phyloP scores from a whole-genome alignment of 331 rosid species.

The Arachis monticola region DNA sequence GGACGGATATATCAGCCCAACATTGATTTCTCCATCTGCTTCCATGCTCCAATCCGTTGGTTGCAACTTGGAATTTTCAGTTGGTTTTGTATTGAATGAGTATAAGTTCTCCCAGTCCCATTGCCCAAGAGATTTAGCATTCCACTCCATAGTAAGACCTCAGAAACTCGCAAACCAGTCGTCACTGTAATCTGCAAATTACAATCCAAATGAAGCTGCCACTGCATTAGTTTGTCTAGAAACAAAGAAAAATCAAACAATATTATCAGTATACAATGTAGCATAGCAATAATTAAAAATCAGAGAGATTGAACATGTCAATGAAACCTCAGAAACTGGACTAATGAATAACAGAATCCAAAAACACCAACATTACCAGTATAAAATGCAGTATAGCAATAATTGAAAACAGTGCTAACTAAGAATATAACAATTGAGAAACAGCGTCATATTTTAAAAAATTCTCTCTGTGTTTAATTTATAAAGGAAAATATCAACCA shows the following conservation, averaged over 20 bases:
- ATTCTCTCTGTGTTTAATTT: conserved; percentile 4
- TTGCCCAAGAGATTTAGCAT: conserved; percentile 56
- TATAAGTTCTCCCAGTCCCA: conserved; percentile 89
- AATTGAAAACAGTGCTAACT: neutral
- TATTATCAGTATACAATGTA: no score
- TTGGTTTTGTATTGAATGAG: conserved; percentile 55
- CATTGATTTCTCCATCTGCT: conserved; percentile 60
- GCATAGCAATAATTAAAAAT: no score
- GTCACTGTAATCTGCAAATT: conserved; percentile 51
- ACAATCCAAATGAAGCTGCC: conserved; percentile 25
- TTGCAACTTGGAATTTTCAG: conserved; percentile 62
- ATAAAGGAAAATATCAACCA: conserved; percentile 13
- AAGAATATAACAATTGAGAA: conserved; percentile 21
- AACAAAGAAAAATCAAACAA: conserved; percentile 32
- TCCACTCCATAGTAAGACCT: conserved; percentile 81
- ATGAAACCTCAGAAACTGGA: conserved; percentile 34
- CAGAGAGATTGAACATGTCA: conserved; percentile 17
- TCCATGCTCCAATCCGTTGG: conserved; percentile 55
- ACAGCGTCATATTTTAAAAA: conserved; percentile 6
- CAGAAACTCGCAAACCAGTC: conserved; percentile 42
- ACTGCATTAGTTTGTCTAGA: conserved; percentile 5
- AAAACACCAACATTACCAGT: conserved; percentile 13
- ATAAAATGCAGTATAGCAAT: conserved; percentile 23
- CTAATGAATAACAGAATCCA: conserved; percentile 10
- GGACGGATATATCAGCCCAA: conserved; percentile 59